Percentiles rank a stretch among this genome's conserved stretches.
phyloP scores from a whole-genome alignment of 495 filamentous ascomycete species.

The Tricharina praecox region DNA sequence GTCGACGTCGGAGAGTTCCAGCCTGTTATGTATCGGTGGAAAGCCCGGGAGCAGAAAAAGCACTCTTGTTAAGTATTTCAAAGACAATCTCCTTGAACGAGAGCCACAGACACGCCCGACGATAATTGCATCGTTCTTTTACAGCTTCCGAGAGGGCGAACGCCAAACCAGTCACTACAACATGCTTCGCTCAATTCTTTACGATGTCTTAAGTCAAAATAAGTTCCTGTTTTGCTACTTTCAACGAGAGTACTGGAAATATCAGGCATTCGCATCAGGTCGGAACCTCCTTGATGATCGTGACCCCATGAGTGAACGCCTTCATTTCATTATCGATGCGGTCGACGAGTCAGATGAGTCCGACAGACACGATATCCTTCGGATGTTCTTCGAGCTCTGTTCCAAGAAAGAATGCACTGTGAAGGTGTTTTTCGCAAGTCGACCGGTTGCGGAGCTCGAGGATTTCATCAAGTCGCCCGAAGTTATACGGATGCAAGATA shows the following conservation, averaged over 20 bases:
- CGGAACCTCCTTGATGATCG: too few species aligned
- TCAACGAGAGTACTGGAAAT: slow-evolving; percentile 1
- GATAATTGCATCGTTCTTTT: background rate
- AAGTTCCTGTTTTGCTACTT: background rate
- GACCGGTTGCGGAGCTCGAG: background rate
- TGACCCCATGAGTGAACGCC: background rate
- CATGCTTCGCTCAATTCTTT: slow-evolving; percentile 3
- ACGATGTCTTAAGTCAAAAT: slow-evolving; percentile 1
- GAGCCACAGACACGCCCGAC: background rate
- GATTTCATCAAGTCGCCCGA: background rate
- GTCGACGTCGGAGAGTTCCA: background rate
- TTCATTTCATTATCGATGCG: background rate
- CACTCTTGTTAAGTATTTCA: background rate
- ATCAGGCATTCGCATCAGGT: too few species aligned
- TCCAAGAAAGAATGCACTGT: background rate
- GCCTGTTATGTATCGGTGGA: slow-evolving; percentile 4
- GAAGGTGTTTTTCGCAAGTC: background rate
- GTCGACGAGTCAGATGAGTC: background rate
- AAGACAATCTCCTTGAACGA: background rate
- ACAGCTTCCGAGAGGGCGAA: background rate
- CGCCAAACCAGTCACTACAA: background rate
- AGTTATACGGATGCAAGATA: background rate
- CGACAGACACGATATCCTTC: background rate
- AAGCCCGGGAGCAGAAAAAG: slow-evolving; percentile 6
- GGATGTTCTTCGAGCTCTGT: background rate